Evolutionary conservation across 305 asterid species (phyloP), one percentile per base, ranked within the genome.

Genomic region (Andrographis paniculata): DNA sequence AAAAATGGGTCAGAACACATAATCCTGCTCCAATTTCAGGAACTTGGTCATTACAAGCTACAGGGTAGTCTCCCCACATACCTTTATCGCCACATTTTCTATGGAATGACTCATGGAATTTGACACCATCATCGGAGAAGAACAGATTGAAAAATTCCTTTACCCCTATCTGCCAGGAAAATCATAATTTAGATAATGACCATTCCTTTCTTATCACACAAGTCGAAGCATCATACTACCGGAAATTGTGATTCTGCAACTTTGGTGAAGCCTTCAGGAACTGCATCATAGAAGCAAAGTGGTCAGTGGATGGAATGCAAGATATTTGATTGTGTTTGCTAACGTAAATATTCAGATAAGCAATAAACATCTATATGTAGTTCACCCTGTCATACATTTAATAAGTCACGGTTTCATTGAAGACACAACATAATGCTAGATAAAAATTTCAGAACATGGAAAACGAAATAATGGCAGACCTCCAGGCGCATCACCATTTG

Each of bases 31-130:
- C 46, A 5, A 54, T 40, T 42, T 21, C 19, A 38, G 52, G 21
- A 50, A 38, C 20, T 2, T n/a, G 42, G 44, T 28, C 53, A 33
- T 10, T 45, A 44, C 38, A 58, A 52, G 58, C 61, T 45, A 65
- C 40, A 53, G 14, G 46, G 44, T 55, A 50, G 61, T 48, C 60
- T 45, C 60, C 42, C 14, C 38, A 64, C 47, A 24, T 56, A 83
- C 99, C 96, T 84, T 81, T 91, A 69, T 91, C 99, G 17, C 95
- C 96, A 63, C 96, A 91, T 62, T 83, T 87, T 55, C 51, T 57
- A 62, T 82, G 96, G 74, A 78, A 91, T 37, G 72, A 67, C 62
- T 75, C 89, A 43, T 66, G 94, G 65, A 91, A 91, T 61, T 43
- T 59, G 49, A 66, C 52, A 59, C 87, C 72, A 24, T 59, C 76